Base-by-base conservation (phyloP, 1,284 basidiomycete species). In the Wolfiporia cocos region DNA sequence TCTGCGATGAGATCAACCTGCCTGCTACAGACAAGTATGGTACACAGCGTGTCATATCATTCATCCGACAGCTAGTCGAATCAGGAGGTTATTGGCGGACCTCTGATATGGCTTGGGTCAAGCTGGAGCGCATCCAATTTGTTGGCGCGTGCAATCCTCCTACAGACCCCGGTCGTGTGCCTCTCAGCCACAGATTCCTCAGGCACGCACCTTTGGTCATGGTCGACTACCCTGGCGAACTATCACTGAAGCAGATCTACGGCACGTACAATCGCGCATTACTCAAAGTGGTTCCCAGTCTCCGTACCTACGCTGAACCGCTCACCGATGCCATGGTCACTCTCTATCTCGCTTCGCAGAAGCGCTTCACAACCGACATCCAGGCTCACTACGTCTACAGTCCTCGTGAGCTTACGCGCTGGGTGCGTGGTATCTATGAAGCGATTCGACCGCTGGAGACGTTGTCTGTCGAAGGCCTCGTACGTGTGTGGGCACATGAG, bases 331-430 rank as follows among this genome's bases (percentile, higher is more conserved):
- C 95, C 5, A 99, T 99, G 96, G 95, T 99, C 44, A 71, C 81
- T 5, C 93, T 99, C 67, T 99, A 96, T 64, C 76, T 94, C 31
- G 87, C 86, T 0, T 98, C 95, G 7, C 95, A 99, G 66, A 85
- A 84, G 53, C 81, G 80, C 9, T 99, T 99, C 68, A 99, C 95
- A 0, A 87, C 94, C 14, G 95, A 99, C 57, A 69, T 86, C 17
- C 96, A 99, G 65, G 96, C 95, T 0, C 97, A 99, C 64, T 99
- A 99, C 64, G 89, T 99, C 37, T 99, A 99, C 76, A 92, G 87
- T 73, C 96, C 96, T 57, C 92, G 96, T 76, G 96, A 99, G 63
- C 81, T 99, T 34, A 99, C 96, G 7, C 81, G 96, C 40, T 99
- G 96, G 96, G 84, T 93, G 34, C 80, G 97, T 50, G 97, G 97